Conservation (phyloP, 768 basidiomycete genomes). For the Trametes villosa region DNA sequence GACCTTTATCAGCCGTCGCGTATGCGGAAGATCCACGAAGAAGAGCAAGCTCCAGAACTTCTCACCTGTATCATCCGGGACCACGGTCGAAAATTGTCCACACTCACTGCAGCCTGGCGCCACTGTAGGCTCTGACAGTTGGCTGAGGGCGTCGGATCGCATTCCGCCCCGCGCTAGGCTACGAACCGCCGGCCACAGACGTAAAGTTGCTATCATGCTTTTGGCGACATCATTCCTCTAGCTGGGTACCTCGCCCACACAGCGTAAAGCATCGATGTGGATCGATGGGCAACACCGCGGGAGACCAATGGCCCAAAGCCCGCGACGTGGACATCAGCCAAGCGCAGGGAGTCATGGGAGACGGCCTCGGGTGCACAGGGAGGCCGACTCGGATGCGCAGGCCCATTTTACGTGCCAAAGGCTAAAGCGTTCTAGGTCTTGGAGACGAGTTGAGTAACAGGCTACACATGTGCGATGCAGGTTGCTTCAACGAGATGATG, state of each 20-base stretch:
- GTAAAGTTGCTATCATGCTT: constrained; percentile 22
- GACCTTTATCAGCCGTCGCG: constrained; percentile 3
- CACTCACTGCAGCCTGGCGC: constrained; percentile 3
- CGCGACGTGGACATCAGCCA: neutral
- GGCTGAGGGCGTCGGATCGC: constrained; percentile 7
- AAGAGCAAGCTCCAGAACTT: neutral
- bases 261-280: constrained; percentile 7
- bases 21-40: neutral
- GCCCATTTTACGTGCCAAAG: constrained; percentile 1
- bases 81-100: neutral
- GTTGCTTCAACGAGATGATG: neutral
- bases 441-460: neutral
- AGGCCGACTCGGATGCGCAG: neutral
- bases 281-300: constrained; percentile 11
- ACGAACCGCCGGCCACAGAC: constrained; percentile 3
- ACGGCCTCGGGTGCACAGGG: neutral
- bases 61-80: constrained; percentile 13
- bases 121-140: constrained; percentile 10
- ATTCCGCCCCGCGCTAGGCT: constrained; percentile 6
- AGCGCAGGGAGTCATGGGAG: constrained; percentile 9
- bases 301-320: constrained; percentile 10
- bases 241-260: constrained; percentile 2
- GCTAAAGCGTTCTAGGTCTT: neutral
- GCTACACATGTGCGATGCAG: neutral
- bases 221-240: constrained; percentile 8